These are phyloP conservation scores for Phialophora macrospora DNA, from an alignment of 2,329 filamentous ascomycete genomes.

Conservation along the genomic window DNA sequence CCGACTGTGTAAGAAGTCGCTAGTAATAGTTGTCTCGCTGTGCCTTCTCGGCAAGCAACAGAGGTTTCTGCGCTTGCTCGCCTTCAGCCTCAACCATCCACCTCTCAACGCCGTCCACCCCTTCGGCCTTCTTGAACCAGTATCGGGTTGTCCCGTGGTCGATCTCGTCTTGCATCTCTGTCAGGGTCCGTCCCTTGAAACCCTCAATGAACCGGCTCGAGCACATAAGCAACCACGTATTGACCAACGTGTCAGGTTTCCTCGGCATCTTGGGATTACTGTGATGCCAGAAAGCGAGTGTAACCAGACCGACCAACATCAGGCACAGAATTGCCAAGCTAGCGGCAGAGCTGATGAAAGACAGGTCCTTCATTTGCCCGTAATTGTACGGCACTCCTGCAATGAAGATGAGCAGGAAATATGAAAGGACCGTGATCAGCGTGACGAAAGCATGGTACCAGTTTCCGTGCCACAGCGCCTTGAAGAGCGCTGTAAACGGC, in stretches of 20 bases:
- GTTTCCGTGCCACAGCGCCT: constrained; percentile 17
- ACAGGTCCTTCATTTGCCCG: constrained; percentile 19
- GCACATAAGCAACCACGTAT: constrained; percentile 27
- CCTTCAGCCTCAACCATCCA: constrained; percentile 17
- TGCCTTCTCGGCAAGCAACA: background rate
- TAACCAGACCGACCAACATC: constrained; percentile 16
- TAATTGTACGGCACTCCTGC: constrained; percentile 24
- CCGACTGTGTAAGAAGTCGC: background rate
- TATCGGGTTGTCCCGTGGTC: constrained; percentile 2
- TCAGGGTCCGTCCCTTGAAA: constrained; percentile 9
- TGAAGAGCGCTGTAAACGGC: constrained; percentile 20
- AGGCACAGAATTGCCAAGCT: constrained; percentile 16
- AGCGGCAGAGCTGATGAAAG: constrained; percentile 14
- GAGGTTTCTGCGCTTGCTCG: background rate
- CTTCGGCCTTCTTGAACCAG: constrained; percentile 15
- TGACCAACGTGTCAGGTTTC: constrained; percentile 22
- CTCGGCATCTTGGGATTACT: constrained; percentile 19
- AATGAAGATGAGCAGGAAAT: constrained; percentile 21
- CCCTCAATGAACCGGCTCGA: constrained; percentile 18
- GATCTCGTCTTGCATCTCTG: constrained; percentile 15
- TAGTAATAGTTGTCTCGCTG: constrained; percentile 7
- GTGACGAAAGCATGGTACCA: constrained; percentile 24
- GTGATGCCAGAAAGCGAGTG: constrained; percentile 17
- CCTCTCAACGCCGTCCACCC: constrained; percentile 9
- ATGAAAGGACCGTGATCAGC: constrained; percentile 14